Percentiles rank a stretch among this genome's conserved stretches.
Conservation (phyloP, 805 yeast species). For the Candida ponderosae region DNA sequence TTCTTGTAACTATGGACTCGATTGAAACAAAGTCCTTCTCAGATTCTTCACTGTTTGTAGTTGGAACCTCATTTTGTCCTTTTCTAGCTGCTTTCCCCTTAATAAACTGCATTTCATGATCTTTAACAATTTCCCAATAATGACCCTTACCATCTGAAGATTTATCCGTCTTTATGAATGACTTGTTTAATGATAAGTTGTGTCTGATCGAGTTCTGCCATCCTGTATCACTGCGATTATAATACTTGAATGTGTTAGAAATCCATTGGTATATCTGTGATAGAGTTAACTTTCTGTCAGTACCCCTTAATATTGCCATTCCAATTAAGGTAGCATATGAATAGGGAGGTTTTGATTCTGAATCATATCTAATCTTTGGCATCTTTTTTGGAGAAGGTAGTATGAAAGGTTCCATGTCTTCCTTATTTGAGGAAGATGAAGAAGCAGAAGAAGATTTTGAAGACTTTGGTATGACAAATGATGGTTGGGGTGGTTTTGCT, state of each 20-base stretch:
- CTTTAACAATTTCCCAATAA: constrained; percentile 87
- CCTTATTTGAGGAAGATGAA: background rate
- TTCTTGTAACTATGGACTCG: too few relatives aligned
- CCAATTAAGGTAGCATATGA: constrained; percentile 93
- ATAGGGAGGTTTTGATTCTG: constrained; percentile 70
- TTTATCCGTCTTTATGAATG: constrained; percentile 83
- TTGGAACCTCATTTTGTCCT: constrained; percentile 4
- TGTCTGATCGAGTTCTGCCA: constrained; percentile 98
- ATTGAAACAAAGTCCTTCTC: too few relatives aligned
- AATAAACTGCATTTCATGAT: constrained; percentile 73
- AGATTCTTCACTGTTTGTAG: constrained; percentile 1
- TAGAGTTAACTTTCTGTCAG: constrained; percentile 59
- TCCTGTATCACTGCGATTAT: constrained; percentile 79
- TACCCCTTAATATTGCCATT: constrained; percentile 83
- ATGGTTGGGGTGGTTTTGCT: constrained; percentile 17
- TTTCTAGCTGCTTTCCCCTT: constrained; percentile 47
- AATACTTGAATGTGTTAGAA: constrained; percentile 74
- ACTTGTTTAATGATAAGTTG: constrained; percentile 86
- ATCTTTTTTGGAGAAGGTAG: constrained; percentile 16
- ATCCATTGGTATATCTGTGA: constrained; percentile 93
- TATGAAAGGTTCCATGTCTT: constrained; percentile 2
- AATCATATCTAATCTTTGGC: constrained; percentile 15
- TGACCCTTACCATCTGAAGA: constrained; percentile 84
- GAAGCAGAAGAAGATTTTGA: background rate
- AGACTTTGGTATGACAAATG: constrained; percentile 5